Evolutionary conservation across 73 alveolate species (phyloP).

Genomic region (Strombidium stylifer): DNA sequence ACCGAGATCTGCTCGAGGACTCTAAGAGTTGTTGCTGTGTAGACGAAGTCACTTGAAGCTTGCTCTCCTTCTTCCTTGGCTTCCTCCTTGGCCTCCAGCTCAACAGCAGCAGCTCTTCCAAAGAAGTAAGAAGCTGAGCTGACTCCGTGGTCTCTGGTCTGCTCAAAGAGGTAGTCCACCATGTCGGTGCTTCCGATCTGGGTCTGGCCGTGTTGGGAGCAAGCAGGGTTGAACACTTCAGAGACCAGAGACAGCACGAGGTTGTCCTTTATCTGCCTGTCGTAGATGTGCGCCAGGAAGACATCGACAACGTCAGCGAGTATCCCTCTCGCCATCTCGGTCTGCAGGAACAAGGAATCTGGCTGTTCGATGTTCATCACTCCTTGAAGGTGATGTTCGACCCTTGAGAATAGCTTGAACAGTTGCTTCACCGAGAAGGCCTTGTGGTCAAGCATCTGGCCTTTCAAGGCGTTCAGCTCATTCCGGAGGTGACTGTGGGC

Average conservation of each 20-base stretch:
- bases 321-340: neutral
- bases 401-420: conserved; percentile 12
- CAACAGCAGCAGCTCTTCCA: conserved; percentile 23
- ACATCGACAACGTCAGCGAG: conserved; percentile 47
- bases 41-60: conserved; percentile 32
- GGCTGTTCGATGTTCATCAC: neutral
- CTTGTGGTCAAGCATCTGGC: conserved; percentile 17
- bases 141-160: conserved; percentile 25
- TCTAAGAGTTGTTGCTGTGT: conserved; percentile 56
- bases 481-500: neutral
- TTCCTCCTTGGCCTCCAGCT: conserved; percentile 18
- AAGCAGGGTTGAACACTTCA: neutral
- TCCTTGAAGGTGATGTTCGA: neutral
- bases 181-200: neutral
- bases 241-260: conserved; percentile 1
- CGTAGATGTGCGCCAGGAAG: conserved; percentile 36
- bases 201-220: neutral
- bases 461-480: neutral
- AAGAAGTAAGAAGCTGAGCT: conserved; percentile 17
- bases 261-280: conserved; percentile 8
- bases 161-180: conserved; percentile 13
- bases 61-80: conserved; percentile 8
- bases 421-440: conserved; percentile 16
- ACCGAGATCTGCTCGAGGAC: conserved; percentile 70
- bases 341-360: neutral